phyloP scores from a whole-genome alignment of 768 basidiomycete genomes.

The Tephrocybe sp. region DNA sequence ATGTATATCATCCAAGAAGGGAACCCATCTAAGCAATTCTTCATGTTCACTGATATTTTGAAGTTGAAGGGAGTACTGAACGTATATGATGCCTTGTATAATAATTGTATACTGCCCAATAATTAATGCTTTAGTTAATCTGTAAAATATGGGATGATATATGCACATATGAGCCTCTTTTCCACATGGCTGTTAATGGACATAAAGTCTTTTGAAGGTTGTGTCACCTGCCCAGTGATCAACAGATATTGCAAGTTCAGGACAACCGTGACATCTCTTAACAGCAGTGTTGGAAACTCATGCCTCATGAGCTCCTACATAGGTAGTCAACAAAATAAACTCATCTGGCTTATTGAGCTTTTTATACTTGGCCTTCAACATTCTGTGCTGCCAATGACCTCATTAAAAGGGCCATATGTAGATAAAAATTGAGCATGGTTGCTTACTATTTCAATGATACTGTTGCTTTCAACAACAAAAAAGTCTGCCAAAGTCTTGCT shows the following conservation, averaged over 20 bases:
- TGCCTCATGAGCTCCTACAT: neutral
- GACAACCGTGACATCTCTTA: slow-evolving; percentile 1
- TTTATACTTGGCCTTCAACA: neutral
- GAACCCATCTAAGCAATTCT: neutral
- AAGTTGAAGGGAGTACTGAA: too few relatives aligned
- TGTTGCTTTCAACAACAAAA: neutral
- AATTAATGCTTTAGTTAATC: neutral
- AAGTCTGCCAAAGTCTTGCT: neutral
- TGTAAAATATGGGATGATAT: neutral
- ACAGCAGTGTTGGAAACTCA: neutral
- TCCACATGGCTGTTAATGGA: neutral
- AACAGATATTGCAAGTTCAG: neutral
- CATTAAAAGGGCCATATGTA: neutral
- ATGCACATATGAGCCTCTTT: neutral
- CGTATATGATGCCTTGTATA: neutral
- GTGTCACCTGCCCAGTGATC: neutral
- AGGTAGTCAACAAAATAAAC: neutral
- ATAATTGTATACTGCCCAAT: neutral
- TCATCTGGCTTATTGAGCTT: neutral
- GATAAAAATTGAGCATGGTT: neutral
- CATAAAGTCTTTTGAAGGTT: neutral
- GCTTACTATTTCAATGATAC: slow-evolving; percentile 1
- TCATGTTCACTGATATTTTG: too few relatives aligned
- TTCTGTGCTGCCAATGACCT: neutral
- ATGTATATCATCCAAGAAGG: neutral